Percentiles rank a stretch among this genome's conserved stretches.
Evolutionary conservation across 108 stramenopile genomes (phyloP).

Genomic region (Aurantiochytrium sp.): DNA sequence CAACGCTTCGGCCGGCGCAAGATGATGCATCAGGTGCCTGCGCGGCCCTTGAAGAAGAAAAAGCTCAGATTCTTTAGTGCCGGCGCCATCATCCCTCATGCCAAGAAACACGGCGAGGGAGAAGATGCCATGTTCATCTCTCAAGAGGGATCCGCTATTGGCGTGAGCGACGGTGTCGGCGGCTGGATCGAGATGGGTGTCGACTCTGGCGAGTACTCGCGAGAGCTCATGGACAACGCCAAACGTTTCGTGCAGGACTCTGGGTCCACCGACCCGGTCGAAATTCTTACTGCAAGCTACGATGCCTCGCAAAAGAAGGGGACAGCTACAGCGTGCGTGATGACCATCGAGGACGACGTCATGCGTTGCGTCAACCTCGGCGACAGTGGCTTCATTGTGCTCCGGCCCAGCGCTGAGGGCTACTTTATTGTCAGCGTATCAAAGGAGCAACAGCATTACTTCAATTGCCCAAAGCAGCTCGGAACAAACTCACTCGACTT

Average conservation of each 20-base stretch:
- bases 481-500: not conserved
- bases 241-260: not conserved
- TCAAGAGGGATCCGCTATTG: not conserved
- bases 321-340: not conserved
- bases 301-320: not conserved
- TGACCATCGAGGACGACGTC: not conserved
- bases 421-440: not conserved
- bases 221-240: not conserved
- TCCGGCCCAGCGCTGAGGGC: not conserved
- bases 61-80: not conserved
- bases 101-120: not conserved
- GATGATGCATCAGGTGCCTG: not conserved
- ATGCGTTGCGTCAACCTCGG: not conserved
- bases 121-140: not conserved
- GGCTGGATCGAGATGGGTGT: not conserved
- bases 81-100: not conserved
- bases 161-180: constrained; percentile 5
- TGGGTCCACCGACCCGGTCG: not conserved
- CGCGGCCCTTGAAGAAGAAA: not conserved
- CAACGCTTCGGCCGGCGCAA: not conserved
- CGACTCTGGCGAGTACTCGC: not conserved
- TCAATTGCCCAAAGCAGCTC: constrained; percentile 9
- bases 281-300: not conserved
- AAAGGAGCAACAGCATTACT: not conserved
- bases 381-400: not conserved